Base-by-base conservation (phyloP, 2,329 filamentous ascomycete genomes). In the Calonectria pseudoturangicola region DNA sequence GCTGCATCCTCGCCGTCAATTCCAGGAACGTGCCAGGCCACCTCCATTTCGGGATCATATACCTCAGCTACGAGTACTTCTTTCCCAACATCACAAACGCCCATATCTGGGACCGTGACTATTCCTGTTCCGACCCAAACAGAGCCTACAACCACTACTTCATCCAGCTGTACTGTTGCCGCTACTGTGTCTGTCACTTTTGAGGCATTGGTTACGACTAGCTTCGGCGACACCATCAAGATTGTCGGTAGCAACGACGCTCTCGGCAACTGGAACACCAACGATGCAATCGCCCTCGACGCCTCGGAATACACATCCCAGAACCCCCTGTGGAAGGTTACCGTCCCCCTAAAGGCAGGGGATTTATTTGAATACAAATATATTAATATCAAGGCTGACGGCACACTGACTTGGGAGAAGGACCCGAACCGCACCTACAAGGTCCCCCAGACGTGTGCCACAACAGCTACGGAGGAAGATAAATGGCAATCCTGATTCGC, bases 281-380 rank as follows among this genome's bases (percentile, higher is more conserved):
- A 74, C 51, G 85, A 83, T 33, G 93, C 89, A 0, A 79, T 93
- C 2, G 78, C 89, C 0, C 85, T 95, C 25, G 89, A 87, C 56
- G 90, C 93, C 2, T 85, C 83, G 18, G 79, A 86, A 21, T 95
- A 95, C 80, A 92, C 90, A 0, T 77, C 84, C 2, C 83, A 81
- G 41, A 90, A 93, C 77, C 91, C 89, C 0, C 75, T 93, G 7
- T 95, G 93, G 93, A 87, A 84, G 56, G 87, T 82, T 0, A 89
- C 88, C 0, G 80, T 94, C 33, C 85, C 83, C 1, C 82, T 95
- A 18, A 82, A 86, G 0, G 86, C 90, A 0, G 92, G 92, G 2
- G 85, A 86, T 60, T 83, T 82, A 3, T 85, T 95, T 51, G 79
- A 91, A 84, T 95, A 94, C 82, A 94, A 95, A 85, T 95, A 91